Conservation (phyloP, 2,329 filamentous ascomycete species). For the Amphichorda felina region DNA sequence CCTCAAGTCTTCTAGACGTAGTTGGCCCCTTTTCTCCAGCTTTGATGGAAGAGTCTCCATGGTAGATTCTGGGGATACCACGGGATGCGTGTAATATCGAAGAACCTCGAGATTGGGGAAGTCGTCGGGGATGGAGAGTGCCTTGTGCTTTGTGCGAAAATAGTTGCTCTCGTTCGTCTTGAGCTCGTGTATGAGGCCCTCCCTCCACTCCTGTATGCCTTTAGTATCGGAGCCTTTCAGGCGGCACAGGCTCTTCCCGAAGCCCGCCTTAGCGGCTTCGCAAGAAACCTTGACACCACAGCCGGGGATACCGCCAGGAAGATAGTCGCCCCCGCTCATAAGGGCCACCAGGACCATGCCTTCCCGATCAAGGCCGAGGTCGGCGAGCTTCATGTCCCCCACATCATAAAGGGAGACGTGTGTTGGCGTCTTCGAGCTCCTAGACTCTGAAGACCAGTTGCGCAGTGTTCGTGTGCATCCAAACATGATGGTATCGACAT, state of each 20-base stretch:
- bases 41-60: slow-evolving; percentile 14
- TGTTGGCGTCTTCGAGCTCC: slow-evolving; percentile 57
- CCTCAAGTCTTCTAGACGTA: slow-evolving; percentile 41
- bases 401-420: slow-evolving; percentile 77
- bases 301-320: slow-evolving; percentile 75
- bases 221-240: slow-evolving; percentile 46
- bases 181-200: slow-evolving; percentile 62
- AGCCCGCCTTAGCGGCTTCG: slow-evolving; percentile 81
- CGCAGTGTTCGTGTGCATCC: slow-evolving; percentile 69
- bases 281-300: slow-evolving; percentile 83
- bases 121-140: slow-evolving; percentile 59
- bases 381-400: slow-evolving; percentile 32
- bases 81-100: slow-evolving; percentile 78
- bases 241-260: slow-evolving; percentile 62
- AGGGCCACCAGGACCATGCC: slow-evolving; percentile 91
- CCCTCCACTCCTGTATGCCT: slow-evolving; percentile 58
- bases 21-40: slow-evolving; percentile 6
- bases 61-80: slow-evolving; percentile 56
- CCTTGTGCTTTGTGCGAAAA: slow-evolving; percentile 67
- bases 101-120: slow-evolving; percentile 76
- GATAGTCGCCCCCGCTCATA: slow-evolving; percentile 92
- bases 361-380: slow-evolving; percentile 60
- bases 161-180: slow-evolving; percentile 71
- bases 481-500: slow-evolving; percentile 97
- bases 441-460: slow-evolving; percentile 69